Percentiles rank a stretch among this genome's conserved stretches.
These are phyloP conservation scores for Conoideocrella luteorostrata DNA, from an alignment of 2,329 filamentous ascomycete genomes.

Conservation along the genomic window DNA sequence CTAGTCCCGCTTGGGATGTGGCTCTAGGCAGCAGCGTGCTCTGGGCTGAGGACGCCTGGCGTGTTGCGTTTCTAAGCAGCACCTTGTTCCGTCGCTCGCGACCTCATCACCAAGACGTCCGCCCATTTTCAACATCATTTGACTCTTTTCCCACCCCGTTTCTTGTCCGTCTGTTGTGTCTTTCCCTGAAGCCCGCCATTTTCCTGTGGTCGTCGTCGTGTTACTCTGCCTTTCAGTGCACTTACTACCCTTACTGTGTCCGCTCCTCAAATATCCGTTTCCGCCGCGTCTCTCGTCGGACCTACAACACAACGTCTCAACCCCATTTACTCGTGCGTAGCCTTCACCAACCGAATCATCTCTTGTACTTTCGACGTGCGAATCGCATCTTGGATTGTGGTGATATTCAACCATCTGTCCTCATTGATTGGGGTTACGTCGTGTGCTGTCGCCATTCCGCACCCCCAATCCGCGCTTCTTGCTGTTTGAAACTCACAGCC, in stretches of 20 bases:
- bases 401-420: not conserved
- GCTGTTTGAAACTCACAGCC: too few species aligned
- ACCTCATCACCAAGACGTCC: constrained; percentile 7
- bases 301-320: not conserved
- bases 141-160: constrained; percentile 1
- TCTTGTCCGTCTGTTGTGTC: too few species aligned
- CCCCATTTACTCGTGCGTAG: not conserved
- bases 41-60: constrained; percentile 14
- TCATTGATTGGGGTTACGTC: not conserved
- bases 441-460: not conserved
- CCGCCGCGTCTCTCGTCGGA: constrained; percentile 14
- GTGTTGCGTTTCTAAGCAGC: constrained; percentile 10
- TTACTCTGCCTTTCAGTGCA: constrained; percentile 4
- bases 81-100: not conserved
- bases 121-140: constrained; percentile 1
- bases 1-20: constrained; percentile 11
- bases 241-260: constrained; percentile 10
- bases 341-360: not conserved
- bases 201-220: constrained; percentile 8
- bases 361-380: not conserved
- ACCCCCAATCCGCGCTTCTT: not conserved
- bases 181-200: constrained; percentile 5
- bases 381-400: not conserved
- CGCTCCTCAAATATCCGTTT: constrained; percentile 21
- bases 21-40: constrained; percentile 17